Percentiles rank a stretch among this genome's conserved stretches.
phyloP scores from a whole-genome alignment of 352 stramenopile species.

The Phytophthora hybrid region DNA sequence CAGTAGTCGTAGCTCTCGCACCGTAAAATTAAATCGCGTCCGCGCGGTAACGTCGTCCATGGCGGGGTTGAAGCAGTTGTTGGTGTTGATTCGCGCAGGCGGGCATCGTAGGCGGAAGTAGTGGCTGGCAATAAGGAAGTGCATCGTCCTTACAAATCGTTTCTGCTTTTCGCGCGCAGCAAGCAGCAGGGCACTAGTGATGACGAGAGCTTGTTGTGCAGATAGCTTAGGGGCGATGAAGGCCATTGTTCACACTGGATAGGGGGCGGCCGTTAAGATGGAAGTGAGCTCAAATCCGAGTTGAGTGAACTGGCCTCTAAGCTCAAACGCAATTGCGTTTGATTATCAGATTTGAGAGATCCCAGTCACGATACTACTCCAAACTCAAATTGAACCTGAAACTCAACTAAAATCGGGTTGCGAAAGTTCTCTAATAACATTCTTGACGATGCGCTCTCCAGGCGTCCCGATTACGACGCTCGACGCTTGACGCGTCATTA shows the following conservation, averaged over 20 bases:
- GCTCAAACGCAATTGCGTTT: too few relatives aligned
- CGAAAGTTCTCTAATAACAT: too few relatives aligned
- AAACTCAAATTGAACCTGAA: too few relatives aligned
- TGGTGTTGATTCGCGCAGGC: not conserved
- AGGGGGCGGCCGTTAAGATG: not conserved
- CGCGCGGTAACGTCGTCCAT: not conserved
- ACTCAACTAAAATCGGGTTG: too few relatives aligned
- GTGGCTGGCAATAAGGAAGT: not conserved
- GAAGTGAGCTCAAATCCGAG: not conserved
- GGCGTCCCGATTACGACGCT: too few relatives aligned
- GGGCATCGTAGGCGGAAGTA: not conserved
- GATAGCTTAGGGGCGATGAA: not conserved
- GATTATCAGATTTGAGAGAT: too few relatives aligned
- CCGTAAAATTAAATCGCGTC: not conserved
- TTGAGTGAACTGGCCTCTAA: not conserved
- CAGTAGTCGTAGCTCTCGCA: not conserved
- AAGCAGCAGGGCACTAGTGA: not conserved
- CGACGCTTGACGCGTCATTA: too few relatives aligned
- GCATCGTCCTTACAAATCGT: not conserved
- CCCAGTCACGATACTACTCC: too few relatives aligned
- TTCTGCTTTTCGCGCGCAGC: not conserved
- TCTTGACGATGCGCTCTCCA: too few relatives aligned
- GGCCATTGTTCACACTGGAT: not conserved
- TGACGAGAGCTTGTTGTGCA: not conserved
- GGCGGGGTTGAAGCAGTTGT: not conserved